Conservation (phyloP, 169 alveolate genomes). For the Eimeria necatrix region DNA sequence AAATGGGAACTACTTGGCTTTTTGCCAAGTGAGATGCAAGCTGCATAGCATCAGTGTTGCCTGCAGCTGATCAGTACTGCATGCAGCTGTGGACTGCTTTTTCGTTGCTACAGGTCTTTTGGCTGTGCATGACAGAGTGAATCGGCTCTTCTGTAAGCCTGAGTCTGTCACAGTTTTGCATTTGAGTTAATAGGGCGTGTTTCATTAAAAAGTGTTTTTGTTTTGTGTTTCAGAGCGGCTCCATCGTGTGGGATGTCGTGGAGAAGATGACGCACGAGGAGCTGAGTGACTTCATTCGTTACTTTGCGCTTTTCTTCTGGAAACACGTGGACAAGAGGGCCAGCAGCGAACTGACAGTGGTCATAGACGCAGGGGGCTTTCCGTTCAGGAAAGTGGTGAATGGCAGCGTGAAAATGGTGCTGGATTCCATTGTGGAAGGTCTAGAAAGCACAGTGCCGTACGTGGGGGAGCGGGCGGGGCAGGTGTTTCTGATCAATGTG, state of each 20-base stretch:
- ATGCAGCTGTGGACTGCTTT: too few relatives aligned
- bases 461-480: conserved; percentile 50
- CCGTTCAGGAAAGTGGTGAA: background rate
- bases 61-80: too few relatives aligned
- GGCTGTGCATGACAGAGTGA: too few relatives aligned
- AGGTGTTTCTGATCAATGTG: conserved; percentile 15
- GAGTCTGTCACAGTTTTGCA: too few relatives aligned
- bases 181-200: too few relatives aligned
- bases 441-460: conserved; percentile 5
- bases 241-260: background rate
- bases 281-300: background rate
- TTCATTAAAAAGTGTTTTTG: background rate
- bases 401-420: conserved; percentile 32
- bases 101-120: too few relatives aligned
- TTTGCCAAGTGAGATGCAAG: background rate
- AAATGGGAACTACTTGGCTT: background rate
- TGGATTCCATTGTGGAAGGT: background rate
- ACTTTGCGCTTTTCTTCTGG: conserved; percentile 37
- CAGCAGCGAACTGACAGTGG: conserved; percentile 12
- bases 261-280: background rate
- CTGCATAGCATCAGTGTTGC: too few relatives aligned
- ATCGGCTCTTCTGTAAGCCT: too few relatives aligned
- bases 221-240: background rate
- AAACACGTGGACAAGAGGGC: background rate
- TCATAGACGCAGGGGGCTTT: conserved; percentile 29